phyloP scores from a whole-genome alignment of 1,284 basidiomycete species.

The Puccinia polysora region DNA sequence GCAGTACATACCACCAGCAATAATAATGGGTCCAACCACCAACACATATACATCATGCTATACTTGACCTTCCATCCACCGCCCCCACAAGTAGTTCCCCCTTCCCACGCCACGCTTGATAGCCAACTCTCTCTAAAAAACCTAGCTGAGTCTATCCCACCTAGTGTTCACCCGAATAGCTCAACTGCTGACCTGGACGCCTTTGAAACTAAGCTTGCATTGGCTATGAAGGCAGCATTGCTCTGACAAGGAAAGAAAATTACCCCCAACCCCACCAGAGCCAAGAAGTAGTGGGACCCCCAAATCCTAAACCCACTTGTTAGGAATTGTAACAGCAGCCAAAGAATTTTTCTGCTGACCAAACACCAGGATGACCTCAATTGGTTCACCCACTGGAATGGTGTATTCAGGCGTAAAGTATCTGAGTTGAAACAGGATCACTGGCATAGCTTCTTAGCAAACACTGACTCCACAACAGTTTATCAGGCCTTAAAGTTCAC shows the following conservation, averaged over 20 bases:
- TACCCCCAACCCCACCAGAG: background rate
- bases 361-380: background rate
- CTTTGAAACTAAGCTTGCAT: background rate
- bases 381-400: background rate
- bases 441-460: slow-evolving; percentile 11
- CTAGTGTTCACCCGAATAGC: background rate
- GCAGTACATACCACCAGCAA: background rate
- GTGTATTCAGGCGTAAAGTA: background rate
- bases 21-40: background rate
- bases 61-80: background rate
- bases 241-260: background rate
- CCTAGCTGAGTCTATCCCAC: background rate
- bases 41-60: background rate
- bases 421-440: background rate
- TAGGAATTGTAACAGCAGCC: background rate
- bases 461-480: background rate
- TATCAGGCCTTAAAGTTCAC: slow-evolving; percentile 11
- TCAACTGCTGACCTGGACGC: background rate
- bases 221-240: background rate
- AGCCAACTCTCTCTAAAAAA: too few species aligned
- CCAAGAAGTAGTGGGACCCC: slow-evolving; percentile 17
- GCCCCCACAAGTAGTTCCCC: background rate
- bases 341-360: background rate
- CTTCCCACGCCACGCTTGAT: background rate
- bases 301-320: slow-evolving; percentile 2